Evolutionary conservation across 2,329 filamentous ascomycete species (phyloP).

Genomic region (Sporothrix inflata): DNA sequence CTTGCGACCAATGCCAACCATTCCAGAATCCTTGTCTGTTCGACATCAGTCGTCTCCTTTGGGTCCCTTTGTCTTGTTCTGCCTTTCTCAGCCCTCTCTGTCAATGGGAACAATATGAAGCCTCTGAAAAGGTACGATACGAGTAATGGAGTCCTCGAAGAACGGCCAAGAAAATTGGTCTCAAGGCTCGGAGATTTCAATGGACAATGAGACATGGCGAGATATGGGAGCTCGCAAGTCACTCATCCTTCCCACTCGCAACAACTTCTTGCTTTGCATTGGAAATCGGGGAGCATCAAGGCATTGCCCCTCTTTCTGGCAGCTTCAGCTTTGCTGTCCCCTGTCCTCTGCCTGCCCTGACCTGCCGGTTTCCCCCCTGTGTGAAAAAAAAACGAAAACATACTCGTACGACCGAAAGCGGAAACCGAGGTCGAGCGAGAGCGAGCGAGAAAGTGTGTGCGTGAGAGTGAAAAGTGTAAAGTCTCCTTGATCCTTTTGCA

Average conservation of each 20-base stretch:
- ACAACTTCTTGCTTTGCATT: background rate
- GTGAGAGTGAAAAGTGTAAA: background rate
- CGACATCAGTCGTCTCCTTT: background rate
- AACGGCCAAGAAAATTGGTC: background rate
- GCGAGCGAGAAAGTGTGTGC: background rate
- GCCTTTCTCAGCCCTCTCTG: background rate
- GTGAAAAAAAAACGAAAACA: background rate
- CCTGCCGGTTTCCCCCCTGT: background rate
- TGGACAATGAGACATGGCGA: background rate
- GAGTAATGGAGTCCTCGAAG: too few relatives aligned
- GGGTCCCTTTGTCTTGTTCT: background rate
- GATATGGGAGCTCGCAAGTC: background rate
- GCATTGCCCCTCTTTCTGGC: conserved; percentile 8
- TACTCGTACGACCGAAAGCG: conserved; percentile 5
- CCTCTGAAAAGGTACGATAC: too few relatives aligned
- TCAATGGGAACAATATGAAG: background rate
- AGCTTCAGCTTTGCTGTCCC: background rate
- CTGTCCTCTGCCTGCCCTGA: background rate
- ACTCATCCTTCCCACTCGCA: conserved; percentile 1
- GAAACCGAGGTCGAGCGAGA: conserved; percentile 15
- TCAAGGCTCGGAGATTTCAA: background rate
- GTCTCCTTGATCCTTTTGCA: background rate
- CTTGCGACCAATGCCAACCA: background rate
- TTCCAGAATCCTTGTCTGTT: background rate
- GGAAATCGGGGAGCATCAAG: background rate